A percentile compares a stretch with the other conserved stretches of the same genome.
These are phyloP conservation scores for Pseudogymnoascus destructans DNA, from an alignment of 2,329 filamentous ascomycete species.

Conservation along the genomic window DNA sequence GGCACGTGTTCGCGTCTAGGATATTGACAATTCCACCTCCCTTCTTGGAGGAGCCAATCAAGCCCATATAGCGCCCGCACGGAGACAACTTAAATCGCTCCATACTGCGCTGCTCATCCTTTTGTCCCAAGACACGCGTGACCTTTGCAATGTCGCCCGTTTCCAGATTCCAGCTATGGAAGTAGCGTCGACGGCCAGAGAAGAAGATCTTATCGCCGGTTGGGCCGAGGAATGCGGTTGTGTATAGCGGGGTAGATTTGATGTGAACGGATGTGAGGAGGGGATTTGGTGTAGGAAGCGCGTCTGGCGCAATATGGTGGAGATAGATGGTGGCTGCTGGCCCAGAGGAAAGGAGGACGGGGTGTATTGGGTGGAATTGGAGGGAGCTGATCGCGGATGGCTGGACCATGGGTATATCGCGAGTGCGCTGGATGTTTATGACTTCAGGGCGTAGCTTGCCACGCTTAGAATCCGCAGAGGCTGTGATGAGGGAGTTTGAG, in stretches of 20 bases:
- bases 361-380: slow-evolving; percentile 78
- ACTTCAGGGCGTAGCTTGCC: slow-evolving; percentile 73
- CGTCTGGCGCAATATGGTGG: slow-evolving; percentile 72
- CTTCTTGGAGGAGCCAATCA: slow-evolving; percentile 68
- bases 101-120: slow-evolving; percentile 78
- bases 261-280: slow-evolving; percentile 83
- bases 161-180: slow-evolving; percentile 85
- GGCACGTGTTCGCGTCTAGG: slow-evolving; percentile 63
- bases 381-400: slow-evolving; percentile 70
- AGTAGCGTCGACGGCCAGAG: slow-evolving; percentile 76
- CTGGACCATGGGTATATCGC: slow-evolving; percentile 70
- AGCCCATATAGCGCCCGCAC: slow-evolving; percentile 71
- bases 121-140: slow-evolving; percentile 58
- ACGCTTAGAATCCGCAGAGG: slow-evolving; percentile 39
- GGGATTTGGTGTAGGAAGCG: slow-evolving; percentile 68
- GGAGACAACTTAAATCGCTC: slow-evolving; percentile 81
- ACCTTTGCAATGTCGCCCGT: slow-evolving; percentile 76
- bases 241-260: slow-evolving; percentile 68
- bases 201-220: slow-evolving; percentile 72
- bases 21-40: slow-evolving; percentile 83
- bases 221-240: slow-evolving; percentile 65
- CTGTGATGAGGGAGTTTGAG: slow-evolving; percentile 48
- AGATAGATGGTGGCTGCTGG: slow-evolving; percentile 74
- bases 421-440: slow-evolving; percentile 77
- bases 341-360: slow-evolving; percentile 80